A percentile compares a stretch with the other conserved stretches of the same genome.
These are phyloP conservation scores for Lathyrus aphaca DNA, from an alignment of 306 rosid genomes.

Conservation along the genomic window DNA sequence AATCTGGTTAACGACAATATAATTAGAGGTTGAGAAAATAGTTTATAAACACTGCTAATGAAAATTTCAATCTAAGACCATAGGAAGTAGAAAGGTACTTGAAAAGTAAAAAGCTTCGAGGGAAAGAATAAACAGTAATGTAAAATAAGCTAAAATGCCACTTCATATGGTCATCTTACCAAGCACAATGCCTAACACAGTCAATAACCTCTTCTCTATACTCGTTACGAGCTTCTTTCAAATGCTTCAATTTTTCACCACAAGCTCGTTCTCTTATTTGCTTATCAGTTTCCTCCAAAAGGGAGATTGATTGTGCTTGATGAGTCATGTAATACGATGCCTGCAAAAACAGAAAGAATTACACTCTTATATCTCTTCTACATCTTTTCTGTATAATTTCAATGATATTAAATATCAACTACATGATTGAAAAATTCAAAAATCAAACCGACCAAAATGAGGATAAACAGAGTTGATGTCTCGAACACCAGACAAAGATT, in stretches of 20 bases:
- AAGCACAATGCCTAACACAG: conserved; percentile 48
- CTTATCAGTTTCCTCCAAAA: conserved; percentile 71
- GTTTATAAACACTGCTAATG: neutral
- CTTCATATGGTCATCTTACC: conserved; percentile 44
- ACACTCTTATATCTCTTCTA: conserved; percentile 27
- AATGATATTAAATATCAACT: conserved; percentile 19
- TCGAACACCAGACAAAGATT: conserved; percentile 2
- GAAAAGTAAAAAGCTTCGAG: conserved; percentile 1
- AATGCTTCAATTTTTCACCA: conserved; percentile 42
- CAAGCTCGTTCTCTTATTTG: conserved; percentile 65
- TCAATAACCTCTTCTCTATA: conserved; percentile 74
- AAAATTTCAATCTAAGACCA: conserved; percentile 27
- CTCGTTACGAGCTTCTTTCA: conserved; percentile 83
- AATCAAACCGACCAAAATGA: conserved; percentile 13
- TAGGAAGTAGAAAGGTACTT: conserved; percentile 26
- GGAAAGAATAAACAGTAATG: neutral
- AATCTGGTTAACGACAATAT: conserved; percentile 2
- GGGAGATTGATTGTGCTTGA: conserved; percentile 47
- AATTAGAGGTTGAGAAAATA: conserved; percentile 16
- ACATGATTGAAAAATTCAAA: conserved; percentile 15
- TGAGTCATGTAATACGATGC: conserved; percentile 85
- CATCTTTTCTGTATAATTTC: conserved; percentile 29
- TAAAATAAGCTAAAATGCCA: conserved; percentile 30
- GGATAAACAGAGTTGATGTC: conserved; percentile 8
- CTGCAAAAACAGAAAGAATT: conserved; percentile 51